A percentile compares a stretch with the other conserved stretches of the same genome.
These are phyloP conservation scores for Hymenotorrendiella dingleyae DNA, from an alignment of 2,329 filamentous ascomycete genomes.

Conservation along the genomic window DNA sequence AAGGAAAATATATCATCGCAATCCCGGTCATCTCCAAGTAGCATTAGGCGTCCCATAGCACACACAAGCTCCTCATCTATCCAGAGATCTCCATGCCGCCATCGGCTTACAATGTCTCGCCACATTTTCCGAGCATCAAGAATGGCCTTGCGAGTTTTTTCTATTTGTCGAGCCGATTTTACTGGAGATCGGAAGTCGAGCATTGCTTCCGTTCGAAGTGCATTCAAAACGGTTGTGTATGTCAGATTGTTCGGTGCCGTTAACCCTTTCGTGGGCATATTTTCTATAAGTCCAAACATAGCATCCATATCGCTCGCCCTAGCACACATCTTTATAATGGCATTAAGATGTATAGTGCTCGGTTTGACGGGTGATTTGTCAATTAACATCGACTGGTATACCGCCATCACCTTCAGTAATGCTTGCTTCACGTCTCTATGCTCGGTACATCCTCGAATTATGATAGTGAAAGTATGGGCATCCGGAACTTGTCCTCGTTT, in stretches of 20 bases:
- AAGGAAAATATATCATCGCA: constrained; percentile 68
- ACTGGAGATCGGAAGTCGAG: constrained; percentile 19
- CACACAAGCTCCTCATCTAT: constrained; percentile 77
- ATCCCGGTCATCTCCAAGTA: constrained; percentile 57
- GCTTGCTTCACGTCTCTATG: constrained; percentile 53
- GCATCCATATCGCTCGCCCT: constrained; percentile 70
- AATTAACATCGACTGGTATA: constrained; percentile 71
- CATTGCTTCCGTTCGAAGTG: constrained; percentile 50
- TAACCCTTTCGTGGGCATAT: constrained; percentile 58
- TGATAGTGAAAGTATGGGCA: constrained; percentile 73
- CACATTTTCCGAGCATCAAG: constrained; percentile 69
- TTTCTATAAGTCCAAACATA: constrained; percentile 70
- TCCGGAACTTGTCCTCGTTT: constrained; percentile 80
- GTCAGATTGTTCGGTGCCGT: constrained; percentile 65
- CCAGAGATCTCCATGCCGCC: constrained; percentile 62
- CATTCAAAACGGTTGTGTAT: constrained; percentile 78
- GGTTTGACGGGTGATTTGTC: constrained; percentile 60
- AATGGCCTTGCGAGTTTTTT: constrained; percentile 43
- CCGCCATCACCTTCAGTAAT: constrained; percentile 61
- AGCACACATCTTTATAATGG: constrained; percentile 76
- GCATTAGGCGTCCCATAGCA: constrained; percentile 74
- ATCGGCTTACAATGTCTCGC: constrained; percentile 72
- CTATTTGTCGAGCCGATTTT: constrained; percentile 25
- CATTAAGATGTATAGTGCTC: constrained; percentile 80
- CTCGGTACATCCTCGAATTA: constrained; percentile 68